Evolutionary conservation across 805 yeast genomes (phyloP), one percentile per base, ranked within the genome.

Genomic region (Metschnikowia cubensis): DNA sequence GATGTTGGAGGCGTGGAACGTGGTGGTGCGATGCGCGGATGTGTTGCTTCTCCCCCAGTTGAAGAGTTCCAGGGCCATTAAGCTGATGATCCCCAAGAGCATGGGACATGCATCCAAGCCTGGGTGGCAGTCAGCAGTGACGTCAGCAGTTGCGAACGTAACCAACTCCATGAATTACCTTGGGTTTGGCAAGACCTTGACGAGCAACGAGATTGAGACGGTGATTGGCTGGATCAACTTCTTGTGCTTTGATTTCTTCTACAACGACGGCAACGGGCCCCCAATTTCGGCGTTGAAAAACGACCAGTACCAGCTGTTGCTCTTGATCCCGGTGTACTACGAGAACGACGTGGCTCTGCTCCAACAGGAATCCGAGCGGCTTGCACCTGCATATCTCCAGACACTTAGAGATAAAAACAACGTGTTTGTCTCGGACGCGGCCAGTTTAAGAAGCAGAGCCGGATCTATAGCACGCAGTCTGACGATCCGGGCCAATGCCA

Each of bases 191-290:
- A 74, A 78, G 40, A 79, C 80, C 15, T 66, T 89, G 45, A 76
- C 85, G 0, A 68, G 70, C 29, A 70, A 67, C 20, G 96, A 89
- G 60, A 68, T 86, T 31, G 89, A 84, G 46, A 79, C 84, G 1
- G 79, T 87, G 0, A 83, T 84, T 53, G 72, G 79, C 0, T 89
- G 96, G 96, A 64, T 89, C 20, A 70, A 79, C 43, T 71, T 77
- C 5, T 65, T 86, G n/a, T 78, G 89, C 47, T 64, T 78, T 43
- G 91, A 83, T 51, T 89, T 88, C 62, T 89, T 89, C 68, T 82
- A 89, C 63, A 83, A 87, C 59, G 83, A 79, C 41, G 96, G 96
- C 0, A 84, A 84, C 33, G 96, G 96, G 0, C 94, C 94, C 0
- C 78, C 89, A 1, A 57, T 87, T 31, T 81, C 78, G 52, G 79